Evolutionary conservation across 495 filamentous ascomycete genomes (phyloP).

Genomic region (Chaetomium tenue): DNA sequence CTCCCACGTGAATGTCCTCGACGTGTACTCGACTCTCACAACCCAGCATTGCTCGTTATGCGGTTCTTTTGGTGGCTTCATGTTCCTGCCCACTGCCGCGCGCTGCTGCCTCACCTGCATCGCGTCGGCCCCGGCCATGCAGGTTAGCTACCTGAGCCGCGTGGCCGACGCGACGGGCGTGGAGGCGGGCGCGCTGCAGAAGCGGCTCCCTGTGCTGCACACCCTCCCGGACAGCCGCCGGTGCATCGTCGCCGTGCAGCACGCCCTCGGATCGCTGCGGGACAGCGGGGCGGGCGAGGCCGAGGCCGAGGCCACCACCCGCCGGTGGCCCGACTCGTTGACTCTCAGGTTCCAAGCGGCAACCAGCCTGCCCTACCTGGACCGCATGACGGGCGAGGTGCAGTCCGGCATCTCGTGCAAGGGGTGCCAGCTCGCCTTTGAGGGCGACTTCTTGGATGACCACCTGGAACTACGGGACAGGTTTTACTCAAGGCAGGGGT

Average conservation of each 20-base stretch:
- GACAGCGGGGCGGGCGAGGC: background rate
- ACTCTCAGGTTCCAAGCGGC: conserved; percentile 20
- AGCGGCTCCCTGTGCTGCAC: conserved; percentile 11
- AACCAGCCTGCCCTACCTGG: conserved; percentile 13
- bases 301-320: background rate
- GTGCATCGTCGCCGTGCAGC: conserved; percentile 11
- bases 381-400: conserved; percentile 4
- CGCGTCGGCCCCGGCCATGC: conserved; percentile 13
- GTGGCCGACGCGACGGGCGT: conserved; percentile 11
- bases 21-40: background rate
- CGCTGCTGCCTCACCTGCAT: conserved; percentile 19
- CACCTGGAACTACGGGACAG: conserved; percentile 14
- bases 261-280: background rate
- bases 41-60: conserved; percentile 9
- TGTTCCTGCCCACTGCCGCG: conserved; percentile 13
- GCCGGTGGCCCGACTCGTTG: conserved; percentile 15
- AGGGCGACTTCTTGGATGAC: conserved; percentile 15
- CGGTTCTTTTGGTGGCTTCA: conserved; percentile 16
- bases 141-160: conserved; percentile 9
- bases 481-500: conserved; percentile 9
- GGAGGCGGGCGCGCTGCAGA: background rate
- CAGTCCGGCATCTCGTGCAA: conserved; percentile 18
- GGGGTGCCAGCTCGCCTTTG: conserved; percentile 15
- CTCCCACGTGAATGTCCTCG: background rate
- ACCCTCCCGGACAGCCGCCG: conserved; percentile 16